Percentiles rank a stretch among this genome's conserved stretches.
phyloP scores from a whole-genome alignment of 441 rosid species.

The Breynia disticha region DNA sequence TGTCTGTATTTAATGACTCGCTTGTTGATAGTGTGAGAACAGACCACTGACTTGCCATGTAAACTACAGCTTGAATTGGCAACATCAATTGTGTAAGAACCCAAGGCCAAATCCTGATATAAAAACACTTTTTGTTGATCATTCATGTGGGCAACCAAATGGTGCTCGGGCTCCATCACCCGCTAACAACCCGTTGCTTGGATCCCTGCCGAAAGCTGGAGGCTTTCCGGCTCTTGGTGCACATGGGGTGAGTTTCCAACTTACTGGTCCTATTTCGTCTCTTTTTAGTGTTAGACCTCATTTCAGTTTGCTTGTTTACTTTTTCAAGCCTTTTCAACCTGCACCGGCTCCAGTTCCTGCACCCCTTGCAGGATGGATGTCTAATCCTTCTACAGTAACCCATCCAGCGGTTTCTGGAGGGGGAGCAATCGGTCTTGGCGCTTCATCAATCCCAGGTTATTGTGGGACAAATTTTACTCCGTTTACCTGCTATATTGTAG shows the following conservation, averaged over 20 bases:
- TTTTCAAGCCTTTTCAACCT: conserved; percentile 27
- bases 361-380: too few relatives aligned
- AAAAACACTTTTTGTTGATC: conserved; percentile 45
- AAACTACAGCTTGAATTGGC: conserved; percentile 50
- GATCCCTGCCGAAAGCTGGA: not conserved
- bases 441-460: conserved; percentile 74
- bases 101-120: conserved; percentile 41
- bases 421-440: conserved; percentile 26
- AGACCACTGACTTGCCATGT: too few relatives aligned
- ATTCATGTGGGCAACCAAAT: conserved; percentile 19
- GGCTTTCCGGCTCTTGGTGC: not conserved
- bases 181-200: not conserved
- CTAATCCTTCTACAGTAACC: conserved; percentile 27
- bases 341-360: too few relatives aligned
- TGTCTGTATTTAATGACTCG: too few relatives aligned
- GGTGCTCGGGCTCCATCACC: not conserved
- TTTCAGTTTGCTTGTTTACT: not conserved
- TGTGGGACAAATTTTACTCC: conserved; percentile 8
- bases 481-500: conserved; percentile 3
- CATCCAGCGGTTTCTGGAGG: conserved; percentile 32
- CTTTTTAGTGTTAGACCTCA: too few relatives aligned
- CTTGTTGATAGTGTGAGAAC: too few relatives aligned
- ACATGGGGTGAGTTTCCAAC: not conserved
- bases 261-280: not conserved
- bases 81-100: conserved; percentile 30